These are phyloP conservation scores for Dimargaris verticillata DNA, from an alignment of 192 early-diverging fungal genomes.

Conservation along the genomic window DNA sequence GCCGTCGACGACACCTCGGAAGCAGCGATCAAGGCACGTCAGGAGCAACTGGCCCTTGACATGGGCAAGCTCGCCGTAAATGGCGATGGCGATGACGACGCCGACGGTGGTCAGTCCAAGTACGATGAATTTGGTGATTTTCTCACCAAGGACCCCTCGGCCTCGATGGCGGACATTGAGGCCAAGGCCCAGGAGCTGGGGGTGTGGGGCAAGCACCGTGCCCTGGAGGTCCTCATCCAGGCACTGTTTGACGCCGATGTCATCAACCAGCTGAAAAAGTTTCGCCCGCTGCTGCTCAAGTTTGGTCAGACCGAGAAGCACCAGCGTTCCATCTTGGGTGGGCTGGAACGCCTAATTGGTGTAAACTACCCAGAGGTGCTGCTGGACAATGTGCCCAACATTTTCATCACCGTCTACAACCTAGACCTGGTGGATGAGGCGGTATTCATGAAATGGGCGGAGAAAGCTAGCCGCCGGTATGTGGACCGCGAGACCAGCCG, in stretches of 20 bases:
- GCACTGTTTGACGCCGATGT: slow-evolving; percentile 52
- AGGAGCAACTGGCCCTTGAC: slow-evolving; percentile 41
- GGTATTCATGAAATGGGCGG: slow-evolving; percentile 74
- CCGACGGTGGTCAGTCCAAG: slow-evolving; percentile 33
- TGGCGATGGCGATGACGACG: slow-evolving; percentile 40
- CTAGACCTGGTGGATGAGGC: slow-evolving; percentile 86
- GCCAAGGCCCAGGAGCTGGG: slow-evolving; percentile 61
- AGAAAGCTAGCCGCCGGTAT: slow-evolving; percentile 66
- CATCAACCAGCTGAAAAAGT: slow-evolving; percentile 51
- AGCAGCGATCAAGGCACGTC: slow-evolving; percentile 58
- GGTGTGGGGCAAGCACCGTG: slow-evolving; percentile 61
- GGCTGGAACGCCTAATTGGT: slow-evolving; percentile 71
- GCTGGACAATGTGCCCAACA: slow-evolving; percentile 47
- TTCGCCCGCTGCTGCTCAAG: slow-evolving; percentile 43
- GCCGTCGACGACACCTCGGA: slow-evolving; percentile 54
- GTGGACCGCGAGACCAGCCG: slow-evolving; percentile 67
- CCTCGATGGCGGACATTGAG: slow-evolving; percentile 51
- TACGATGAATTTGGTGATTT: slow-evolving; percentile 66
- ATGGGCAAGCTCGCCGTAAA: slow-evolving; percentile 28
- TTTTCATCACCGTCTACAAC: slow-evolving; percentile 82
- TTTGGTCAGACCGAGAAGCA: slow-evolving; percentile 70
- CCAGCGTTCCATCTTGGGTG: slow-evolving; percentile 78
- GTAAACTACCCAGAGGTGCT: slow-evolving; percentile 32
- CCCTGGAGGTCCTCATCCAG: slow-evolving; percentile 61
- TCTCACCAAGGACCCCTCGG: slow-evolving; percentile 39